These are phyloP conservation scores for Linaria vulgaris DNA, from an alignment of 257 asterid genomes.

Conservation along the genomic window DNA sequence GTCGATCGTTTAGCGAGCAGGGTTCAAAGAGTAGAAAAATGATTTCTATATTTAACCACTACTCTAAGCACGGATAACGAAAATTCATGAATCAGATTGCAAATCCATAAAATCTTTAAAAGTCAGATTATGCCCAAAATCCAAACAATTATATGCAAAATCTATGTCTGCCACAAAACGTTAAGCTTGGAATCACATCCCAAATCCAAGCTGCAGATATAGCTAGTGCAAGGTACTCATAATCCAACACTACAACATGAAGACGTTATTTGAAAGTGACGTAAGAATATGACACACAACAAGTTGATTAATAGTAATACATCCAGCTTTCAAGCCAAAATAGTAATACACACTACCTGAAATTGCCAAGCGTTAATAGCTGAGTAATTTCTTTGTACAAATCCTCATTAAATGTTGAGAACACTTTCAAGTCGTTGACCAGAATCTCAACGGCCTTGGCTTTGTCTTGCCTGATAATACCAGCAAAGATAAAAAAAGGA, in stretches of 20 bases:
- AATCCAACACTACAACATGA: not conserved
- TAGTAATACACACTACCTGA: conserved; percentile 56
- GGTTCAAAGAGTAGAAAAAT: not conserved
- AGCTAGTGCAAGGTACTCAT: not conserved
- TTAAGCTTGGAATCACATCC: conserved; percentile 7
- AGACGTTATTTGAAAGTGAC: not conserved
- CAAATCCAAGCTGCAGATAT: not conserved
- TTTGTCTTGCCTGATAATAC: conserved; percentile 47
- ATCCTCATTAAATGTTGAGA: conserved; percentile 87
- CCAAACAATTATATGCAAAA: not conserved
- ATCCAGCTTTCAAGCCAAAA: conserved; percentile 5
- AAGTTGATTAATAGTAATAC: not conserved
- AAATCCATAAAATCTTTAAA: not conserved
- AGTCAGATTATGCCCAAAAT: not conserved
- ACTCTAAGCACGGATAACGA: not conserved
- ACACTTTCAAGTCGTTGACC: conserved; percentile 85
- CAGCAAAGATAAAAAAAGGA: not conserved
- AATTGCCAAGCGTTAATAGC: conserved; percentile 76
- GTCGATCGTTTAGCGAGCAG: not conserved
- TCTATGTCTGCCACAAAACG: not conserved
- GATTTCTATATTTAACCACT: not conserved
- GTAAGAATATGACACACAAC: conserved; percentile 11
- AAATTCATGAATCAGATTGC: conserved; percentile 11
- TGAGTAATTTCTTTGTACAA: conserved; percentile 91
- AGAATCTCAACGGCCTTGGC: conserved; percentile 88